phyloP scores from a whole-genome alignment of 805 yeast genomes.

The Kodamaea kaohsiungensis region DNA sequence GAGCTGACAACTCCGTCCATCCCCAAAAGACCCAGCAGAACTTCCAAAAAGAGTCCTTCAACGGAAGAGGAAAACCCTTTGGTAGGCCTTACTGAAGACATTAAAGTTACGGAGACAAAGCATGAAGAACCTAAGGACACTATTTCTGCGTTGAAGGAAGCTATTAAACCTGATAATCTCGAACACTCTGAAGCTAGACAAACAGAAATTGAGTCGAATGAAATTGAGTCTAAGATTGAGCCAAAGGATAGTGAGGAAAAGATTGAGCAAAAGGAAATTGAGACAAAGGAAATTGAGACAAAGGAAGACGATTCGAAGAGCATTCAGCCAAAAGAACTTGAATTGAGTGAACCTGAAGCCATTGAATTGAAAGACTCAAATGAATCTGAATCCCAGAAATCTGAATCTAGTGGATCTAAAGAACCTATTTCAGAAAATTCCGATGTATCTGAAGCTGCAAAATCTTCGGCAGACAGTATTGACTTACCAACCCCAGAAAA shows the following conservation, averaged over 20 bases:
- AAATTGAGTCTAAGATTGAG: no score
- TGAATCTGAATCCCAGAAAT: background rate
- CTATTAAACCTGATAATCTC: no score
- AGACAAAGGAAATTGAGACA: background rate
- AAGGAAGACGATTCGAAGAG: background rate
- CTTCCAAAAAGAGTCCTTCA: background rate
- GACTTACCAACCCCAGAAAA: background rate
- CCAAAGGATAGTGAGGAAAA: no score
- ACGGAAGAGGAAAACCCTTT: background rate
- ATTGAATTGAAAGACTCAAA: background rate
- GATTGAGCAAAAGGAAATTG: no score
- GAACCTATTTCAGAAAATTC: background rate
- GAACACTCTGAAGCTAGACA: background rate
- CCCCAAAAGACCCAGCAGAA: background rate
- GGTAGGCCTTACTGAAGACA: background rate
- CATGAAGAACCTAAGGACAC: no score
- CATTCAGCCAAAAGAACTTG: background rate
- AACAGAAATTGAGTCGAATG: no score
- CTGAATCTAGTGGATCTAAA: background rate
- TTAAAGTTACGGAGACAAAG: background rate
- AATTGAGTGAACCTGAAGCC: background rate
- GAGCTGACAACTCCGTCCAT: background rate
- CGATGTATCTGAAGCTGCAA: background rate
- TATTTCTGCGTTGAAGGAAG: no score
- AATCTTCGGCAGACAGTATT: background rate